These are phyloP conservation scores for Chlamydomonas eustigma DNA, from an alignment of 139 green algal genomes.

Conservation along the genomic window DNA sequence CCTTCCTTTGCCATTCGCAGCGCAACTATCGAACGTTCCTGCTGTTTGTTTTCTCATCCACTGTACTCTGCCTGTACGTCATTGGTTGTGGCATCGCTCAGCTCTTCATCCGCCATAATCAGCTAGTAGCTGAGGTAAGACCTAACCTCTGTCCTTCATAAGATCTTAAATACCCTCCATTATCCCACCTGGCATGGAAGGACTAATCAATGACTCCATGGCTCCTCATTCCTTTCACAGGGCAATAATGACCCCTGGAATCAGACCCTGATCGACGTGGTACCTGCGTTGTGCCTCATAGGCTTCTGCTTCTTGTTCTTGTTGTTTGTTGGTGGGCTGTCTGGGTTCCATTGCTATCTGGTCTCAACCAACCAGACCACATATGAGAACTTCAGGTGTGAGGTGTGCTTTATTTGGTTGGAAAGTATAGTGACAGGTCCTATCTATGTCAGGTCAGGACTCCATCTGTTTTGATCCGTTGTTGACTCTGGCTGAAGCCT, in stretches of 20 bases:
- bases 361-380: conserved; percentile 91
- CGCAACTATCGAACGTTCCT: conserved; percentile 98
- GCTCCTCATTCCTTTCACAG: background rate
- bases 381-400: conserved; percentile 98
- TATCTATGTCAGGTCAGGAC: too few relatives aligned
- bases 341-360: conserved; percentile 90
- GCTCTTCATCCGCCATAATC: conserved; percentile 52
- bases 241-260: background rate
- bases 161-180: too few relatives aligned
- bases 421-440: too few relatives aligned
- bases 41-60: conserved; percentile 84
- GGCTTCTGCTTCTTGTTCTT: conserved; percentile 77
- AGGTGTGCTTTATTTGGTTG: too few relatives aligned
- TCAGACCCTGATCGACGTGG: background rate
- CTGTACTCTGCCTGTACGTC: conserved; percentile 77
- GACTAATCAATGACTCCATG: too few relatives aligned
- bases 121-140: conserved; percentile 36
- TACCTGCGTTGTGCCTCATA: conserved; percentile 37
- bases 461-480: too few relatives aligned
- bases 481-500: too few relatives aligned
- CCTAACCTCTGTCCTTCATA: too few relatives aligned
- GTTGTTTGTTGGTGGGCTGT: conserved; percentile 91
- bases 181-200: too few relatives aligned
- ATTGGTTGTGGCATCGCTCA: conserved; percentile 62
- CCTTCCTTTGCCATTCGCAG: conserved; percentile 39